Evolutionary conservation across 495 filamentous ascomycete genomes (phyloP).

Genomic region (Penicillium cinerascens): DNA sequence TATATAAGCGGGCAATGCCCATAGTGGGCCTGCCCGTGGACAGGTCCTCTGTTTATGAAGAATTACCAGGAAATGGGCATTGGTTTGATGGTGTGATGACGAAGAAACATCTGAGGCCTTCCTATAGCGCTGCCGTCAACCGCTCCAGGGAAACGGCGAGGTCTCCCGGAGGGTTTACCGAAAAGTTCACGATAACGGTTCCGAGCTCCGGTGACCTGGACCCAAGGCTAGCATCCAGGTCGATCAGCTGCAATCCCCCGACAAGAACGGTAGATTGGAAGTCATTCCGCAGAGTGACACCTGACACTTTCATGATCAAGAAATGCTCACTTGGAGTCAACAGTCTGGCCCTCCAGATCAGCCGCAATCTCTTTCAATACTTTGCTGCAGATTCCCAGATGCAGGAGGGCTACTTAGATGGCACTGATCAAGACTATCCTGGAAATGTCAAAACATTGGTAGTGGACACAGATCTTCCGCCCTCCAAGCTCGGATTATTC

Average conservation of each 20-base stretch:
- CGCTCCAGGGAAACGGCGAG: background rate
- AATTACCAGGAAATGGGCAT: slow-evolving; percentile 48
- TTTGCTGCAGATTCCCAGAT: slow-evolving; percentile 55
- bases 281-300: slow-evolving; percentile 11
- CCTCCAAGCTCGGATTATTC: background rate
- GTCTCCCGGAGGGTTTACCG: slow-evolving; percentile 10
- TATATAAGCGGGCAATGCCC: too few species aligned
- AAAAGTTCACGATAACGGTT: slow-evolving; percentile 44
- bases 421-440: background rate
- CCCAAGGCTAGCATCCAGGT: slow-evolving; percentile 49
- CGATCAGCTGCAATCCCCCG: slow-evolving; percentile 43
- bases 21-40: too few species aligned
- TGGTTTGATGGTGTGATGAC: slow-evolving; percentile 54
- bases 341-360: slow-evolving; percentile 49
- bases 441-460: background rate
- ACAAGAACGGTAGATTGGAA: slow-evolving; percentile 39
- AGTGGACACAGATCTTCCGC: background rate
- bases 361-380: slow-evolving; percentile 58
- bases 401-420: slow-evolving; percentile 11
- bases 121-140: slow-evolving; percentile 28
- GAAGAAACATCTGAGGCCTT: slow-evolving; percentile 34
- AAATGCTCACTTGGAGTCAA: slow-evolving; percentile 23
- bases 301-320: slow-evolving; percentile 38
- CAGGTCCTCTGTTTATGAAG: slow-evolving; percentile 47
- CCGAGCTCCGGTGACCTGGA: slow-evolving; percentile 48